These are phyloP conservation scores for Buddleja alternifolia DNA, from an alignment of 257 asterid genomes.

Conservation along the genomic window DNA sequence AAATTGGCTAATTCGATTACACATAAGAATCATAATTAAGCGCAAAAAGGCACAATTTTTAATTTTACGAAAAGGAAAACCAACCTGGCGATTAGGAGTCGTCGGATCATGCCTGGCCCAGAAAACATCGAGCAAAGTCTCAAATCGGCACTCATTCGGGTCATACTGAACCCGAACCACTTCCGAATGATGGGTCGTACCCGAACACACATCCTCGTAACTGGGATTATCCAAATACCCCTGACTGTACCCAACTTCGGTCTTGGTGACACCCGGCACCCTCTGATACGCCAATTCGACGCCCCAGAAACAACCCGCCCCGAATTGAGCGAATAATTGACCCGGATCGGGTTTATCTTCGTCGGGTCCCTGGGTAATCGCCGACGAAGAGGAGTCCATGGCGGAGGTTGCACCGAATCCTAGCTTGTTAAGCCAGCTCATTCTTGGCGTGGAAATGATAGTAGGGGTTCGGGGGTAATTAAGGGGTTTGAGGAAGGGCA, in stretches of 20 bases:
- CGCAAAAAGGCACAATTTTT: neutral
- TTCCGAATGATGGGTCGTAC: slow-evolving; percentile 59
- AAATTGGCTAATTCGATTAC: neutral
- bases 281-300: slow-evolving; percentile 66
- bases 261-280: slow-evolving; percentile 60
- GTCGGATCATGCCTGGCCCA: slow-evolving; percentile 78
- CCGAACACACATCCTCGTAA: slow-evolving; percentile 61
- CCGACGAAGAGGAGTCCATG: no score
- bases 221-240: slow-evolving; percentile 53
- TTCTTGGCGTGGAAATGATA: no score
- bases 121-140: slow-evolving; percentile 50
- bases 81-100: slow-evolving; percentile 65
- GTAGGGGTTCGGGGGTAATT: no score
- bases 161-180: slow-evolving; percentile 69
- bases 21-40: neutral
- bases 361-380: slow-evolving; percentile 31
- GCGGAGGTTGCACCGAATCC: no score
- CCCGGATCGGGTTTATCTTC: slow-evolving; percentile 61
- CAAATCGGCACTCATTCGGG: slow-evolving; percentile 55
- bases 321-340: slow-evolving; percentile 59
- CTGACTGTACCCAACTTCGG: slow-evolving; percentile 64
- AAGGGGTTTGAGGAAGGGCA: no score
- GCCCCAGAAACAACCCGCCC: slow-evolving; percentile 79
- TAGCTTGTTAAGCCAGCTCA: no score
- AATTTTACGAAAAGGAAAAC: neutral